A percentile compares a stretch with the other conserved stretches of the same genome.
Evolutionary conservation across 805 yeast genomes (phyloP).

Genomic region (Naumovozyma castellii): DNA sequence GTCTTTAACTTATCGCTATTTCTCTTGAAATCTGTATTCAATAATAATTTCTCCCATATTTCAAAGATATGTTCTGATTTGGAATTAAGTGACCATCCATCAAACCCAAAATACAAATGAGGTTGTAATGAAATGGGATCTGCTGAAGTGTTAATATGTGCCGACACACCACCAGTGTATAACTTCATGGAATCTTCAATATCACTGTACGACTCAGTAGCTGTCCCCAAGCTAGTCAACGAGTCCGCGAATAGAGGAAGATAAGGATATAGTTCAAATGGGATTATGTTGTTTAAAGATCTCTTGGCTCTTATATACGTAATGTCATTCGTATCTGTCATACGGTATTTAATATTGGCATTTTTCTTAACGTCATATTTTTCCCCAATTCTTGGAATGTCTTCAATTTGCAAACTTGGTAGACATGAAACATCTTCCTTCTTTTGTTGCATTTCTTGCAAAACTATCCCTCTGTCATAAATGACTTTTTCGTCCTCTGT

Average conservation of each 20-base stretch:
- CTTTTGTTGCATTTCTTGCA: slow-evolving; percentile 55
- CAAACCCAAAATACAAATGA: slow-evolving; percentile 44
- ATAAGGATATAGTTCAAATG: slow-evolving; percentile 53
- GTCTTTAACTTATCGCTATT: slow-evolving; percentile 61
- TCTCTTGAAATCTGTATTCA: slow-evolving; percentile 53
- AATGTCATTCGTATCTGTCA: slow-evolving; percentile 72
- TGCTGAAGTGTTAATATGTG: slow-evolving; percentile 48
- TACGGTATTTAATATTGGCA: slow-evolving; percentile 35
- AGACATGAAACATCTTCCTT: slow-evolving; percentile 67
- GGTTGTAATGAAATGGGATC: slow-evolving; percentile 45
- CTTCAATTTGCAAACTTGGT: slow-evolving; percentile 67
- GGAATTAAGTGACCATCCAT: slow-evolving; percentile 62
- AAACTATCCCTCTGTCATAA: slow-evolving; percentile 46
- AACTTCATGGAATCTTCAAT: slow-evolving; percentile 78
- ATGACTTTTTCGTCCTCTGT: slow-evolving; percentile 50
- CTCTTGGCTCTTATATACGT: slow-evolving; percentile 66
- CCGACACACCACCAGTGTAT: slow-evolving; percentile 74
- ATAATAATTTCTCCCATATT: slow-evolving; percentile 59
- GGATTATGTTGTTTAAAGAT: slow-evolving; percentile 44
- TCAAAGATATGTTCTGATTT: slow-evolving; percentile 53
- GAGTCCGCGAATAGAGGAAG: slow-evolving; percentile 73
- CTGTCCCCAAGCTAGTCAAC: slow-evolving; percentile 81
- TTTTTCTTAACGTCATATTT: slow-evolving; percentile 29
- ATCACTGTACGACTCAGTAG: slow-evolving; percentile 56
- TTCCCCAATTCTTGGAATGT: slow-evolving; percentile 55